Evolutionary conservation across 306 rosid genomes (phyloP), one percentile per base, ranked within the genome.

Genomic region (Cyamopsis tetragonoloba): DNA sequence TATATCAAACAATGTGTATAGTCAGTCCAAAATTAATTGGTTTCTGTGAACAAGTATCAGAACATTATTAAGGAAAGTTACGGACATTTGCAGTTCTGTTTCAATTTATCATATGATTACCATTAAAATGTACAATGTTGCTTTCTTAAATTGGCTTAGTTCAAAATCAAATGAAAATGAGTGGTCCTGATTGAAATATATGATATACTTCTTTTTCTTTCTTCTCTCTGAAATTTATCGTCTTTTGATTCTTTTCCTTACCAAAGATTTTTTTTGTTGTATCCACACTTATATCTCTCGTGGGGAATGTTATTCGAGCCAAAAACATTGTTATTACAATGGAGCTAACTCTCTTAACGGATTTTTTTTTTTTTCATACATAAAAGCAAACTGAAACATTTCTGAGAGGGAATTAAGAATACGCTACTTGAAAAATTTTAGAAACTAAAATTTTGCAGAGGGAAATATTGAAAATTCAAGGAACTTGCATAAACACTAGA

Each of bases 1-100:
- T 46, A 8, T 1, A 18, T 9, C 19, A 17, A 15, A 62, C 32
- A 28, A 5, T 12, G 39, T 60, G 39, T 60, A 70, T 38, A 12
- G 57, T 56, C 39, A 30, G 20, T 46, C 43, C 50, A 65, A 56
- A 64, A 63, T 47, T 47, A 24, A 50, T 64, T 19, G 61, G 24
- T 47, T 62, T 1, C 20, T 4, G 30, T 41, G 14, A 50, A 69
- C 61, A 64, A 38, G 26, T 62, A 38, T 19, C 6, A 30, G 24
- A 11, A 53, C 9, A 42, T 53, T 53, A 62, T 32, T 32, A 42
- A 32, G 65, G 56, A 50, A 26, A 60, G 71, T 48, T 35, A 0
- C 28, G 17, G 28, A 49, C 41, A 1, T 47, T 48, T 26, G 63
- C 6, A 32, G 1, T 27, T 19, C 13, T 31, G 60, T 9, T 17